Percentiles rank a stretch among this genome's conserved stretches.
phyloP scores from a whole-genome alignment of 495 filamentous ascomycete species.

The Penicillium cinerascens region DNA sequence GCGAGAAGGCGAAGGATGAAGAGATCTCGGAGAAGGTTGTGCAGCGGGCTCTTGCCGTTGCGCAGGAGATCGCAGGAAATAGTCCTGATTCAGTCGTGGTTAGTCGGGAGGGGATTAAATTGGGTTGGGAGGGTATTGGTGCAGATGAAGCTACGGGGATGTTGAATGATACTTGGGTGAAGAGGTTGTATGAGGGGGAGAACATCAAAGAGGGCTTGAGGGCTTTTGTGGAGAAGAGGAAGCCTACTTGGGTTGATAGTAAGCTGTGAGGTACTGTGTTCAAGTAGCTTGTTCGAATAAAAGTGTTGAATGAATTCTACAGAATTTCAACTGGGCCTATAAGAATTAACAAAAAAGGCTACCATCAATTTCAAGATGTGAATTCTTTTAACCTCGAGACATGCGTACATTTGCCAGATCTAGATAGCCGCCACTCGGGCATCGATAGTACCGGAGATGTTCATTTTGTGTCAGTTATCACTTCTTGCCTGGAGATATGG shows the following conservation, averaged over 20 bases:
- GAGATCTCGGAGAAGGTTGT: slow-evolving; percentile 30
- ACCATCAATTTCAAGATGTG: too few relatives aligned
- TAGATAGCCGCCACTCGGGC: too few relatives aligned
- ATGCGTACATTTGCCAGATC: too few relatives aligned
- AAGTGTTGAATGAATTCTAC: neutral
- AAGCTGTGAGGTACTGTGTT: slow-evolving; percentile 55
- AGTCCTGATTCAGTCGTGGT: slow-evolving; percentile 75
- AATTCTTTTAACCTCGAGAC: too few relatives aligned
- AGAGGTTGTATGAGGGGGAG: slow-evolving; percentile 61
- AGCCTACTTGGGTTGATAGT: slow-evolving; percentile 70
- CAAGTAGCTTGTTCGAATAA: neutral
- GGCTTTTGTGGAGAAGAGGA: slow-evolving; percentile 81
- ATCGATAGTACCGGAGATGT: too few relatives aligned
- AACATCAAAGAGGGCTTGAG: slow-evolving; percentile 77
- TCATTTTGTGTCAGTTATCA: too few relatives aligned
- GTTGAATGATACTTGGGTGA: slow-evolving; percentile 56
- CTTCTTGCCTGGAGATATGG: too few relatives aligned
- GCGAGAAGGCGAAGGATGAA: slow-evolving; percentile 31
- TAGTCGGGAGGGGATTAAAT: slow-evolving; percentile 62
- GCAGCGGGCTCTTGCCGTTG: slow-evolving; percentile 52
- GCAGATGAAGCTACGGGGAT: slow-evolving; percentile 62
- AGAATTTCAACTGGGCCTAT: too few relatives aligned
- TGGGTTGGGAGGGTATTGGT: slow-evolving; percentile 67
- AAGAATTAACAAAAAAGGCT: neutral
- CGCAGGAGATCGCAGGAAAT: slow-evolving; percentile 43